A percentile compares a stretch with the other conserved stretches of the same genome.
These are phyloP conservation scores for Ogataea hybrid DNA, from an alignment of 1,139 yeast genomes.

Conservation along the genomic window DNA sequence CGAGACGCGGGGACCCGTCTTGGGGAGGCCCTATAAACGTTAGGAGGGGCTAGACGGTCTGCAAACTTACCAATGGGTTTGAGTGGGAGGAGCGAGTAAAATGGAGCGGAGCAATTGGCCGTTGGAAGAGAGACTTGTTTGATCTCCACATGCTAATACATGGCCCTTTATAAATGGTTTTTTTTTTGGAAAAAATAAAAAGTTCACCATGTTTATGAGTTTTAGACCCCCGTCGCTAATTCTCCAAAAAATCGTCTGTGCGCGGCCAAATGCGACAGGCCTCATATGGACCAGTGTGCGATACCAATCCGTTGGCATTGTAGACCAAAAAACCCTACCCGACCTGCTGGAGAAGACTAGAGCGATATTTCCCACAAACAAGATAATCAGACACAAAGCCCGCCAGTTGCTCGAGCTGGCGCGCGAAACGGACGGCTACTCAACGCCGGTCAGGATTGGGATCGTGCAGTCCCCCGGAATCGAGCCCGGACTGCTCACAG, in stretches of 20 bases:
- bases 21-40: slow-evolving; percentile 51
- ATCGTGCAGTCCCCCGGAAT: slow-evolving; percentile 5
- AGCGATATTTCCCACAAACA: slow-evolving; percentile 8
- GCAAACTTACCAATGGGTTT: slow-evolving; percentile 48
- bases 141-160: not conserved
- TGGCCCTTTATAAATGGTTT: not conserved
- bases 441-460: slow-evolving; percentile 5
- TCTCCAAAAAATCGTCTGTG: no score
- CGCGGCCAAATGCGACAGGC: no score
- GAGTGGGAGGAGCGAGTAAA: slow-evolving; percentile 34
- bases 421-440: not conserved
- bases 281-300: not conserved
- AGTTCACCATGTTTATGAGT: not conserved
- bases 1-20: slow-evolving; percentile 48
- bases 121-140: not conserved
- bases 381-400: slow-evolving; percentile 5
- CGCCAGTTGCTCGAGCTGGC: slow-evolving; percentile 1
- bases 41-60: not conserved
- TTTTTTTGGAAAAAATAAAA: not conserved
- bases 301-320: not conserved
- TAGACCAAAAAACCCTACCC: not conserved
- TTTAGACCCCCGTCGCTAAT: not conserved
- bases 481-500: slow-evolving; percentile 4
- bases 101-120: no score
- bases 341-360: slow-evolving; percentile 4